Evolutionary conservation across 176 grass and related monocot genomes (phyloP).

Genomic region (Eleusine coracana): DNA sequence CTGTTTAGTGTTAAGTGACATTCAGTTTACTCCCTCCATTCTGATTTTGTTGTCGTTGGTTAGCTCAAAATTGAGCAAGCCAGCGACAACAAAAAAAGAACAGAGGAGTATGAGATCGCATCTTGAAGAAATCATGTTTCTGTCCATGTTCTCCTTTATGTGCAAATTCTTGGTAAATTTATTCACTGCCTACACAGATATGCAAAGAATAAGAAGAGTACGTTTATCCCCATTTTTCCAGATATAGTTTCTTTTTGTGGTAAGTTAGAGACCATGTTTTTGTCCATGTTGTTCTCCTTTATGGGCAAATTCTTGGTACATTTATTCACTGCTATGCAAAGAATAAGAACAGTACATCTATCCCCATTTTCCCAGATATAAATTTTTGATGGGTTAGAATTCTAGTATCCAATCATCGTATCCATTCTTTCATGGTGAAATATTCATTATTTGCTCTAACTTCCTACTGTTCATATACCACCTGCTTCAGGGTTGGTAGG

Average conservation of each 20-base stretch:
- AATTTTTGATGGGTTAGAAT: conserved; percentile 5
- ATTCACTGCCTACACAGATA: background rate
- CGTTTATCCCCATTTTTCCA: background rate
- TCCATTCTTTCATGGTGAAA: background rate
- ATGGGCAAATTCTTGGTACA: background rate
- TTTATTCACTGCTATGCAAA: background rate
- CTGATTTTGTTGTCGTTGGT: no score
- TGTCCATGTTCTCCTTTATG: background rate
- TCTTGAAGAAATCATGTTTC: background rate
- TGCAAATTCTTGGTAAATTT: background rate
- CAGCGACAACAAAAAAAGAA: no score
- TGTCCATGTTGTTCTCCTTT: background rate
- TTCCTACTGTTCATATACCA: background rate
- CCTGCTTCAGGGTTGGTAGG: background rate
- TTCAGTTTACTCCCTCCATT: no score
- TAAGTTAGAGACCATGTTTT: background rate
- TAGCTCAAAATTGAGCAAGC: no score
- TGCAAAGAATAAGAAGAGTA: conserved; percentile 7
- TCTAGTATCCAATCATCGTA: background rate
- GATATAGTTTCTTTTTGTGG: background rate
- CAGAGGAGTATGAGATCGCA: background rate
- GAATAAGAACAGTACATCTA: background rate
- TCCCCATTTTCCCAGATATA: background rate
- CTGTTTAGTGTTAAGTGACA: background rate
- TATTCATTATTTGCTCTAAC: background rate